Evolutionary conservation across 768 basidiomycete genomes (phyloP).

Genomic region (Leccinellum albellum): DNA sequence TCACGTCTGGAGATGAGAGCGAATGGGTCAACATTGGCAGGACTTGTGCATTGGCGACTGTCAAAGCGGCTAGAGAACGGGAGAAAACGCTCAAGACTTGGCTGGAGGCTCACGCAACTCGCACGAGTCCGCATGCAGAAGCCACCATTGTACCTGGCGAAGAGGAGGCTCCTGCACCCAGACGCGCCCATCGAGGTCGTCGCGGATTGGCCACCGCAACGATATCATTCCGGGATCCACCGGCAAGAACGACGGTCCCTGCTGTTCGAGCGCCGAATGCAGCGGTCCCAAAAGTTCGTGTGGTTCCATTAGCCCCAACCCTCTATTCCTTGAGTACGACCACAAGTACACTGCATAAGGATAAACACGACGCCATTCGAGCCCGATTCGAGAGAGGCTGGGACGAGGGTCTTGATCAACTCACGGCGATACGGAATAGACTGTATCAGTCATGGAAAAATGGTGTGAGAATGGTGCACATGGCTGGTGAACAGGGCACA

Average conservation of each 20-base stretch:
- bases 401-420: conserved; percentile 52
- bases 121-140: neutral
- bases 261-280: conserved; percentile 4
- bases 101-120: conserved; percentile 36
- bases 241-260: conserved; percentile 15
- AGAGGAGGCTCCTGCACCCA: conserved; percentile 1
- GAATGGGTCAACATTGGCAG: conserved; percentile 63
- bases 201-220: conserved; percentile 63
- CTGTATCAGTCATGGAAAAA: conserved; percentile 45
- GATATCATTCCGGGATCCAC: conserved; percentile 49
- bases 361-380: conserved; percentile 39
- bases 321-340: conserved; percentile 50
- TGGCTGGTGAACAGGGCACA: conserved; percentile 26
- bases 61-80: conserved; percentile 57
- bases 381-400: conserved; percentile 60
- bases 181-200: conserved; percentile 43
- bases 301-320: conserved; percentile 53
- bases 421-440: conserved; percentile 47
- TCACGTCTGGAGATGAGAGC: conserved; percentile 50
- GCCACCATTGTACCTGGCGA: neutral
- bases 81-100: conserved; percentile 59
- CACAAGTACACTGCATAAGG: conserved; percentile 24
- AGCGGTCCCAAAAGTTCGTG: conserved; percentile 42
- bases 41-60: conserved; percentile 56
- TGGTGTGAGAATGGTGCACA: conserved; percentile 42